These are phyloP conservation scores for Sugiyamaella castrensis DNA, from an alignment of 1,139 yeast genomes.

Conservation along the genomic window DNA sequence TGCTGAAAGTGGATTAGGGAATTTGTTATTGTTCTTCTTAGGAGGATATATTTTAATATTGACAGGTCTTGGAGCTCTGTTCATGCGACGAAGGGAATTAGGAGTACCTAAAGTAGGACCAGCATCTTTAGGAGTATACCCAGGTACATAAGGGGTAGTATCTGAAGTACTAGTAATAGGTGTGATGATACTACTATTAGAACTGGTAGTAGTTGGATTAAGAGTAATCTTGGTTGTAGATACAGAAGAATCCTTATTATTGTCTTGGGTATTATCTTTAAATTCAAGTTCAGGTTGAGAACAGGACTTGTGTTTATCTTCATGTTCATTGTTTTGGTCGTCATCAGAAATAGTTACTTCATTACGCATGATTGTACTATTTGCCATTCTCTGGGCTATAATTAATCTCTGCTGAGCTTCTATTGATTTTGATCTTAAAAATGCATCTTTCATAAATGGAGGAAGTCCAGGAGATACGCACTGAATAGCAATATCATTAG, in stretches of 20 bases:
- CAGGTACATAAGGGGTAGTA: neutral
- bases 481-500: conserved; percentile 37
- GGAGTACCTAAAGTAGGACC: conserved; percentile 11
- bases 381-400: conserved; percentile 30
- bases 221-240: neutral
- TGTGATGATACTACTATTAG: neutral
- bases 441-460: conserved; percentile 36
- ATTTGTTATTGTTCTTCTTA: conserved; percentile 4
- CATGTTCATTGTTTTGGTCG: neutral
- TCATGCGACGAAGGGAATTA: conserved; percentile 14
- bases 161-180: neutral
- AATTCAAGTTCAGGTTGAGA: neutral
- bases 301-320: neutral
- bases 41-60: conserved; percentile 20
- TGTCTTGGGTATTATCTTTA: neutral
- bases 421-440: conserved; percentile 35
- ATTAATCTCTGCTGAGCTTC: conserved; percentile 39
- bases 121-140: neutral
- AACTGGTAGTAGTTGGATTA: neutral
- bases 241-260: neutral
- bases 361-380: conserved; percentile 1
- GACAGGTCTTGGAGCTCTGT: conserved; percentile 23
- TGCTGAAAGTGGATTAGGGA: conserved; percentile 16
- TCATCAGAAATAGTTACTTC: neutral
- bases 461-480: conserved; percentile 44